These are phyloP conservation scores for Suillus occidentalis DNA, from an alignment of 768 basidiomycete species.

Conservation along the genomic window DNA sequence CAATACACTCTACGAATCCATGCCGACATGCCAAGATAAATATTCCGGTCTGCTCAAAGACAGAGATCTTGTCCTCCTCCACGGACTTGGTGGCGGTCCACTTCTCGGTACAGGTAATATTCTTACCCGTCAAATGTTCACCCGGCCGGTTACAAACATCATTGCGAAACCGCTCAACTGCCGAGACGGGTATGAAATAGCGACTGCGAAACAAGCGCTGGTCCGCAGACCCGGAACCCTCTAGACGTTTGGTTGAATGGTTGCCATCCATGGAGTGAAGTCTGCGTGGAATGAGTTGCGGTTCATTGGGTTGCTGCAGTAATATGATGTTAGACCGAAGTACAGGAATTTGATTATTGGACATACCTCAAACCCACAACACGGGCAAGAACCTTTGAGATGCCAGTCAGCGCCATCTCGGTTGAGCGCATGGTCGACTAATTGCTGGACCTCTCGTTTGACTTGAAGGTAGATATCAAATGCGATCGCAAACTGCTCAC, in stretches of 20 bases:
- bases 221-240: no score
- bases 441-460: slow-evolving; percentile 13
- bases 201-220: no score
- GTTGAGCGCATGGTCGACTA: slow-evolving; percentile 16
- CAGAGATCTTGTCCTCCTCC: background rate
- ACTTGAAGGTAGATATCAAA: slow-evolving; percentile 31
- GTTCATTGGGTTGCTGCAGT: no score
- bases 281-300: no score
- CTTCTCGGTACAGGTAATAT: background rate
- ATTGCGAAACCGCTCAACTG: background rate
- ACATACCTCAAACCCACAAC: slow-evolving; percentile 7
- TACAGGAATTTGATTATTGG: background rate
- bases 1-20: no score
- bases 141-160: background rate
- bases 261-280: slow-evolving; percentile 16
- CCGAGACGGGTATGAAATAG: background rate
- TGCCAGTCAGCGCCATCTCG: slow-evolving; percentile 6
- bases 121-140: background rate
- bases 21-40: background rate
- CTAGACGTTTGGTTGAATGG: slow-evolving; percentile 6
- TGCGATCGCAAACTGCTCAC: slow-evolving; percentile 7
- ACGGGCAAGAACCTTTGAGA: slow-evolving; percentile 9
- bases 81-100: background rate
- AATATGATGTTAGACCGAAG: slow-evolving; percentile 7
- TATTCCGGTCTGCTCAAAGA: background rate